A percentile compares a stretch with the other conserved stretches of the same genome.
Evolutionary conservation across 228 moss, liverwort and hornwort genomes (phyloP).

Genomic region (Sphagnum fallax): DNA sequence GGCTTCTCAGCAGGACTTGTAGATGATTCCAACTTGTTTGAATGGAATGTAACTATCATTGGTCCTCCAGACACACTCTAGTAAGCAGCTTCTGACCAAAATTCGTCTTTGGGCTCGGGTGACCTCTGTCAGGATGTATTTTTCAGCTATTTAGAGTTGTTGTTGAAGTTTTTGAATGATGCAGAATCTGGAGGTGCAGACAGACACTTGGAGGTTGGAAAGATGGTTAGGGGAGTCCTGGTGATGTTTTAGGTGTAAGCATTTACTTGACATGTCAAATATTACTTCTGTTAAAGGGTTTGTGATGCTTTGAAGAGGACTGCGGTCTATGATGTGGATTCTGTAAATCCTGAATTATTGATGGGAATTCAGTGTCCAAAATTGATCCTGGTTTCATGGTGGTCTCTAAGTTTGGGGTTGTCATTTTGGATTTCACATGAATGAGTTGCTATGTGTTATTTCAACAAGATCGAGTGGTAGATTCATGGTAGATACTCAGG

Average conservation of each 20-base stretch:
- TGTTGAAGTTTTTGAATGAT: background rate
- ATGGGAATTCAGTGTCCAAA: too few species aligned
- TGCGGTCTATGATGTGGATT: background rate
- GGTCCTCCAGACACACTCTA: slow-evolving; percentile 89
- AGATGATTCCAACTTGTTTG: slow-evolving; percentile 92
- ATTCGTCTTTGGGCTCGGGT: too few species aligned
- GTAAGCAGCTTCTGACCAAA: slow-evolving; percentile 13
- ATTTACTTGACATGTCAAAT: background rate
- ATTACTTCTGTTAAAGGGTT: background rate
- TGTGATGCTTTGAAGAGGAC: background rate
- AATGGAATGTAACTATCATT: slow-evolving; percentile 98
- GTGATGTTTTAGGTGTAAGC: background rate
- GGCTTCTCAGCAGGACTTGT: slow-evolving; percentile 97
- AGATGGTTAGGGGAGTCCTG: background rate
- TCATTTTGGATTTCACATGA: too few species aligned
- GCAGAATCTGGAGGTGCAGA: background rate
- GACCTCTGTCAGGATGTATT: background rate
- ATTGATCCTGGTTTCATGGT: too few species aligned
- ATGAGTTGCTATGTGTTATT: too few species aligned
- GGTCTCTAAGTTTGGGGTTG: too few species aligned
- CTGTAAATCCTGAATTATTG: background rate
- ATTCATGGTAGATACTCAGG: too few species aligned
- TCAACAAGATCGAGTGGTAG: too few species aligned
- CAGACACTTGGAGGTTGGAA: background rate
- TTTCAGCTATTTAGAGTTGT: background rate